These are phyloP conservation scores for Monilinia polystroma DNA, from an alignment of 2,329 filamentous ascomycete species.

Conservation along the genomic window DNA sequence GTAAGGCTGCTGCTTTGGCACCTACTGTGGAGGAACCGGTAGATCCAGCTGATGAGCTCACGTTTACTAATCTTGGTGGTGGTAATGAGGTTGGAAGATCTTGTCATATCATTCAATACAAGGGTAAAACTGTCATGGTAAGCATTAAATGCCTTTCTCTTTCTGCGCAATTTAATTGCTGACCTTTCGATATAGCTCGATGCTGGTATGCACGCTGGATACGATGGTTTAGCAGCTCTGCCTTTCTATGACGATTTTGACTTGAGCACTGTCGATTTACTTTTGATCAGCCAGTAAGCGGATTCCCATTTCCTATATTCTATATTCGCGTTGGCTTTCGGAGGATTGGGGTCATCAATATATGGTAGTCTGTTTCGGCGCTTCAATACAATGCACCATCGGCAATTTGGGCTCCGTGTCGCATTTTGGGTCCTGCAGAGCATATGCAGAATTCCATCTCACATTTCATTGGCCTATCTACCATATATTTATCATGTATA, in stretches of 20 bases:
- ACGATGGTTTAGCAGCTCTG: conserved; percentile 87
- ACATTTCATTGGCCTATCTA: conserved; percentile 20
- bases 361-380: conserved; percentile 13
- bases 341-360: conserved; percentile 5
- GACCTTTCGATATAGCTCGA: conserved; percentile 64
- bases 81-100: conserved; percentile 97
- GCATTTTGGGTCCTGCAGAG: conserved; percentile 4
- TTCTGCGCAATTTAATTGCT: background rate
- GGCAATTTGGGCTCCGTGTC: conserved; percentile 1
- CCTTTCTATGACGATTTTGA: conserved; percentile 99
- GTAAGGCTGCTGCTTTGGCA: conserved; percentile 78
- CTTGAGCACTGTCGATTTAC: conserved; percentile 92
- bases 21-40: conserved; percentile 75
- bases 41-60: conserved; percentile 89
- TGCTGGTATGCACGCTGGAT: conserved; percentile 93
- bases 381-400: conserved; percentile 9
- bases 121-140: conserved; percentile 99
- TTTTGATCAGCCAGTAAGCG: conserved; percentile 98
- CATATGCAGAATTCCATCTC: conserved; percentile 13
- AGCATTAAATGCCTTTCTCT: conserved; percentile 36
- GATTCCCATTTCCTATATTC: conserved; percentile 26
- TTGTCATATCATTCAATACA: conserved; percentile 98
- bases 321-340: conserved; percentile 17
- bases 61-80: conserved; percentile 89
- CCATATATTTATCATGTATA: conserved; percentile 39